Base-by-base conservation (phyloP, 2,329 filamentous ascomycete species). In the Bisporella sp. region DNA sequence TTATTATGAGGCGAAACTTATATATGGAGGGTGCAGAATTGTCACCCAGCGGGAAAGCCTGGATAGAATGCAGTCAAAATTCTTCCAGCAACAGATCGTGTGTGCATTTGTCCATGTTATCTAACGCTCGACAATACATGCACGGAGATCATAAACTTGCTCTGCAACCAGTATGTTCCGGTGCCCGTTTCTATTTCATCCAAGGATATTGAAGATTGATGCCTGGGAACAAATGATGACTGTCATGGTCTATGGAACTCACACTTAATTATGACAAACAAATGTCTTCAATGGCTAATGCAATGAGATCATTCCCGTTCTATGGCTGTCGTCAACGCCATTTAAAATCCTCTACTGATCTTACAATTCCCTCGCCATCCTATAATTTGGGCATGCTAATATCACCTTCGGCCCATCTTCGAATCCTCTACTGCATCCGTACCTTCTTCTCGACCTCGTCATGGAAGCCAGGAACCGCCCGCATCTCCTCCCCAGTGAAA, bases 401-500 rank as follows among this genome's bases (percentile, higher is more conserved):
- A 21, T 21, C 21, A 21, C 21, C 21, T 21, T 21, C 21, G 50
- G 42, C 37, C 37, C 47, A 52, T 52, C 47, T 35, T 44, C 49
- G 45, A 6, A 46, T 32, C 41, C 35, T 30, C 52, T 59, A 62
- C 50, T 57, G 52, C 81, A 96, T 95, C 77, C 84, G 87, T 70
- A 95, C 74, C 78, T 89, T 89, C 70, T 81, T 80, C 82, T 96
- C 92, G 82, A 96, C 90, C 80, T 97, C 92, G 51, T 89, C 85
- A 62, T 96, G 90, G 71, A 96, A 84, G 48, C 84, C 81, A 29
- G 84, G 80, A 41, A 81, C 73, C 54, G 80, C 78, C 62, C 83
- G 78, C 66, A 81, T 78, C 69, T 92, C 89, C 60, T 87, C 85
- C 53, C 89, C 89, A 21, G 78, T 81, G 67, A 85, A 97, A 21